phyloP scores from a whole-genome alignment of 441 rosid species.

The Viola pubescens region DNA sequence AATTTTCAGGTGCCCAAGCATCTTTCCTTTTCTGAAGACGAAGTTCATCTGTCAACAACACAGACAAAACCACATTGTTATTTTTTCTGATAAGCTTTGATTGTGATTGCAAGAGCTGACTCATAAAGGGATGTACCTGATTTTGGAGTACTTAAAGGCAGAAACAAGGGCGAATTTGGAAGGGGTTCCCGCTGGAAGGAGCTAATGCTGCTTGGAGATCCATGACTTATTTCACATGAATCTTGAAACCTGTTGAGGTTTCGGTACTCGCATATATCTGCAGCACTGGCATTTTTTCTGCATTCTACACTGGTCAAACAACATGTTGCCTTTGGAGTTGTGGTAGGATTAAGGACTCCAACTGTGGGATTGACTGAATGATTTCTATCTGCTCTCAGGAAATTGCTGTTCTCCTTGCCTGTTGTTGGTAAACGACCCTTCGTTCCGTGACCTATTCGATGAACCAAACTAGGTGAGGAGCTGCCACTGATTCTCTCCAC shows the following conservation, averaged over 20 bases:
- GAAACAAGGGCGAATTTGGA: background rate
- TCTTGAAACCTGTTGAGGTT: background rate
- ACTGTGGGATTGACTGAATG: constrained; percentile 2
- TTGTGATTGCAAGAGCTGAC: background rate
- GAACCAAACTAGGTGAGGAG: constrained; percentile 14
- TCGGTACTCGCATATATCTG: background rate
- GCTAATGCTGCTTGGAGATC: background rate
- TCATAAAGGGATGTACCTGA: background rate
- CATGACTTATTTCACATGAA: constrained; percentile 7
- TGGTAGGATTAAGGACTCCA: background rate
- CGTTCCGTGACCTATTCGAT: constrained; percentile 6
- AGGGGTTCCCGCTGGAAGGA: background rate
- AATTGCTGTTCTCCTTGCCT: background rate
- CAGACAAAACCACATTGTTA: background rate
- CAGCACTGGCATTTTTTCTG: background rate
- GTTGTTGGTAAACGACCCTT: constrained; percentile 3
- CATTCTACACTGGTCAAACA: background rate
- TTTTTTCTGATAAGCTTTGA: too few species aligned
- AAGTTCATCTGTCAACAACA: constrained; percentile 5
- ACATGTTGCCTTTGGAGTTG: background rate
- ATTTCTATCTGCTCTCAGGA: background rate
- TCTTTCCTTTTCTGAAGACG: too few species aligned
- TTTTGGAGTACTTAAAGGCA: constrained; percentile 6
- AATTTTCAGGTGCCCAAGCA: background rate
- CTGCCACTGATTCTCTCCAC: constrained; percentile 1